Evolutionary conservation across 139 green algal species (phyloP).

Genomic region (Gonium pectorale): DNA sequence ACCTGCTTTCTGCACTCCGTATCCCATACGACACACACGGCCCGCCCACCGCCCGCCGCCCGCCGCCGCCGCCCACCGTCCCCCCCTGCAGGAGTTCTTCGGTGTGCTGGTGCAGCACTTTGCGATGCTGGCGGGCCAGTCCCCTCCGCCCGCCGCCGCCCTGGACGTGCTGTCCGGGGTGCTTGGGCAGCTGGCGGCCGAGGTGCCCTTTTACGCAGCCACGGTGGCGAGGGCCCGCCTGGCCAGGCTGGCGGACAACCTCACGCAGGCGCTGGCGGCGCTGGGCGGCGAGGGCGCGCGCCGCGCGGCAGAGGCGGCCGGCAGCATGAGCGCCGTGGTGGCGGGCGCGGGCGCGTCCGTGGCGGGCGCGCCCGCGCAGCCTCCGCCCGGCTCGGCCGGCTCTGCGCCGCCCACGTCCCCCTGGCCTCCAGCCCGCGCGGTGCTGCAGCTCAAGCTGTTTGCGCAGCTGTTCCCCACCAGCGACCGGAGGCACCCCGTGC

Average conservation of each 20-base stretch:
- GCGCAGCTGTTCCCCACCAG: constrained; percentile 84
- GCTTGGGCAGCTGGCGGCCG: constrained; percentile 73
- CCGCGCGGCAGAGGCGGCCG: not conserved
- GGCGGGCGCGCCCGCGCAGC: not conserved
- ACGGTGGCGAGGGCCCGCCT: constrained; percentile 87
- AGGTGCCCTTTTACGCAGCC: constrained; percentile 92
- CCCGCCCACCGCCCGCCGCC: not conserved
- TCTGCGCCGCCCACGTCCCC: not conserved
- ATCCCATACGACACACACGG: too few species aligned
- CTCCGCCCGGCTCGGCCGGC: not conserved
- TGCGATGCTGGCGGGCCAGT: constrained; percentile 73
- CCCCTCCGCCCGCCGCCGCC: constrained; percentile 64
- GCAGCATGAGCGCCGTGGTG: not conserved
- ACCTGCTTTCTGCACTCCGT: too few species aligned
- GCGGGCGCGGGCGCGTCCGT: not conserved
- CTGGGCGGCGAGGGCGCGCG: not conserved
- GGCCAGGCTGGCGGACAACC: constrained; percentile 65
- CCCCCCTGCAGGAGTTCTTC: constrained; percentile 83
- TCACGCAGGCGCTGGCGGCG: constrained; percentile 57
- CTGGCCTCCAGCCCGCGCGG: constrained; percentile 62
- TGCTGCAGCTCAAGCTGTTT: constrained; percentile 92
- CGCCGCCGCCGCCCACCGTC: too few species aligned
- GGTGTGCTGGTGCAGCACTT: constrained; percentile 95
- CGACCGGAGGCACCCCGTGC: constrained; percentile 89
- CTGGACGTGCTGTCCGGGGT: constrained; percentile 80